Conservation (phyloP, 2,329 filamentous ascomycete species). For the Pseudogymnoascus sp. region DNA sequence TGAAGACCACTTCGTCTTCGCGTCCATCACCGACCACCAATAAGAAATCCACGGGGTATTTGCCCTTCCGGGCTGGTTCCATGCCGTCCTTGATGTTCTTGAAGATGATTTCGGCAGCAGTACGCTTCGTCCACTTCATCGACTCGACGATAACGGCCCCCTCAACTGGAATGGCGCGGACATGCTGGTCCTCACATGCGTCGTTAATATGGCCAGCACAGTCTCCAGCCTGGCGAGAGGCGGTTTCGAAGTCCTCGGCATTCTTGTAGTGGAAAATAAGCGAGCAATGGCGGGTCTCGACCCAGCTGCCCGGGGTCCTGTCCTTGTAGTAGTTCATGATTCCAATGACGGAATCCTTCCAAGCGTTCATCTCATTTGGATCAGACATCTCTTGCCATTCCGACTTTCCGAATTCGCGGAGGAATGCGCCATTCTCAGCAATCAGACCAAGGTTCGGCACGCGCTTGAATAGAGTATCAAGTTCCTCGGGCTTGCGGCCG, state of each 20-base stretch:
- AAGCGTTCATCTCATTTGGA: slow-evolving; percentile 56
- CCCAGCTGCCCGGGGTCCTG: slow-evolving; percentile 75
- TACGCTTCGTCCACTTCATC: slow-evolving; percentile 78
- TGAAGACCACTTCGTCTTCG: slow-evolving; percentile 89
- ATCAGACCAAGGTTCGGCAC: slow-evolving; percentile 81
- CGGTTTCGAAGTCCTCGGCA: slow-evolving; percentile 66
- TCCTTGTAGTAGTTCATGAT: slow-evolving; percentile 88
- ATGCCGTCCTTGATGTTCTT: slow-evolving; percentile 42
- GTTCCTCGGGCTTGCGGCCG: slow-evolving; percentile 74
- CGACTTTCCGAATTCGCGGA: slow-evolving; percentile 59
- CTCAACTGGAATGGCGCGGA: slow-evolving; percentile 75
- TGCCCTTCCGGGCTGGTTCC: slow-evolving; percentile 26
- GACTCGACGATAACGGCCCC: slow-evolving; percentile 78
- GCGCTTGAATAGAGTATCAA: slow-evolving; percentile 75
- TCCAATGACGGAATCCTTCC: slow-evolving; percentile 75
- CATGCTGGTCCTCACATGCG: slow-evolving; percentile 71
- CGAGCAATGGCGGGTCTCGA: slow-evolving; percentile 88
- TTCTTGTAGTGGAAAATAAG: slow-evolving; percentile 85
- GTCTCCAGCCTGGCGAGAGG: slow-evolving; percentile 73
- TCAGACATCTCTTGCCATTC: slow-evolving; percentile 76
- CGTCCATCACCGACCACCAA: slow-evolving; percentile 85
- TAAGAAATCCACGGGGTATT: slow-evolving; percentile 62
- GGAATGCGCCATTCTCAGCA: slow-evolving; percentile 88
- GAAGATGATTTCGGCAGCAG: slow-evolving; percentile 68
- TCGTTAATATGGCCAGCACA: slow-evolving; percentile 95